A percentile compares a stretch with the other conserved stretches of the same genome.
phyloP scores from a whole-genome alignment of 495 filamentous ascomycete genomes.

The Aspergillus olivimuriae region DNA sequence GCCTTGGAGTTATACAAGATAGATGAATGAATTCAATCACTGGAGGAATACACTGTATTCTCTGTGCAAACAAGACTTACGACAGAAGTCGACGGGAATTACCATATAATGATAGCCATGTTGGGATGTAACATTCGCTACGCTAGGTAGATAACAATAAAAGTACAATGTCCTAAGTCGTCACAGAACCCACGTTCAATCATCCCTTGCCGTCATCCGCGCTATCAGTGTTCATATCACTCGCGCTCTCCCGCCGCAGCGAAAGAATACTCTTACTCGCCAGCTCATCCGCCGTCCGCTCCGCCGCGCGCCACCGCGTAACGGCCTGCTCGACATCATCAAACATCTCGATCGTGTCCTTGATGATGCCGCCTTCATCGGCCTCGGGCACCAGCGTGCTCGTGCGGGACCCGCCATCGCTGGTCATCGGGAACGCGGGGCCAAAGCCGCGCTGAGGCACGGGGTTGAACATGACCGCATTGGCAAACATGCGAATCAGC shows the following conservation, averaged over 20 bases:
- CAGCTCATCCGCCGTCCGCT: conserved; percentile 40
- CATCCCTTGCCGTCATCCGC: conserved; percentile 36
- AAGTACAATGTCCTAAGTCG: too few species aligned
- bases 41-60: too few species aligned
- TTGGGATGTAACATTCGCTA: too few species aligned
- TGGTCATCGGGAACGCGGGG: conserved; percentile 46
- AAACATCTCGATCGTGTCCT: conserved; percentile 77
- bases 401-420: conserved; percentile 30
- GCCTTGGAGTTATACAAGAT: too few species aligned
- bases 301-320: conserved; percentile 53
- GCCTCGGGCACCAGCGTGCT: conserved; percentile 44
- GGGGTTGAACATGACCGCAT: conserved; percentile 96
- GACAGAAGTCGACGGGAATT: too few species aligned
- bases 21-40: too few species aligned
- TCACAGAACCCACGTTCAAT: not conserved
- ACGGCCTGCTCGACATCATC: conserved; percentile 63
- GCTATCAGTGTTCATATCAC: conserved; percentile 38
- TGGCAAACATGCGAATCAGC: conserved; percentile 94
- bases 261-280: conserved; percentile 37
- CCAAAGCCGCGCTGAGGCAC: conserved; percentile 65
- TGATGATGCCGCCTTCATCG: conserved; percentile 75
- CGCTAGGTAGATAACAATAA: too few species aligned
- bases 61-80: too few species aligned
- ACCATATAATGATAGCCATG: too few species aligned
- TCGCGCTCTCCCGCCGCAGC: conserved; percentile 35